A percentile compares a stretch with the other conserved stretches of the same genome.
phyloP scores from a whole-genome alignment of 192 early-diverging fungal genomes.

The Backusella circina region DNA sequence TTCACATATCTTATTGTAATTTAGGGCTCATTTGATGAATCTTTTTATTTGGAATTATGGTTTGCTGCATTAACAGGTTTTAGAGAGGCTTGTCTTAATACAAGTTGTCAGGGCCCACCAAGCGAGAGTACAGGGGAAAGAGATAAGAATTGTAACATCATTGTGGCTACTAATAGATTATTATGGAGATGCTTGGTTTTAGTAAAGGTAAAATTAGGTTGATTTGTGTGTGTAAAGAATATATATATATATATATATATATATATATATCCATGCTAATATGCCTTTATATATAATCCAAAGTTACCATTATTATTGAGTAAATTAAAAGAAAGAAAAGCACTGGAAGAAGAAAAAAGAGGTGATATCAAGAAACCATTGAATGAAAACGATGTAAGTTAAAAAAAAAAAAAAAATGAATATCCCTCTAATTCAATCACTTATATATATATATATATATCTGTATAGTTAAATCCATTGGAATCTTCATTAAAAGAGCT shows the following conservation, averaged over 20 bases:
- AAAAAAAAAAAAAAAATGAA: not conserved
- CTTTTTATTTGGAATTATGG: constrained; percentile 43
- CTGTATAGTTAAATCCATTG: constrained; percentile 28
- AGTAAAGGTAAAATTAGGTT: constrained; percentile 25
- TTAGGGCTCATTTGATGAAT: constrained; percentile 38
- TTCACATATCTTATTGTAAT: too few species aligned
- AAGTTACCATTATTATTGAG: constrained; percentile 11
- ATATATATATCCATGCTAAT: not conserved
- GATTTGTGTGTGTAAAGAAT: too few species aligned
- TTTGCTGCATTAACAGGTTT: constrained; percentile 38
- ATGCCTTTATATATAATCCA: not conserved
- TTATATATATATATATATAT: too few species aligned
- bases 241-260: too few species aligned
- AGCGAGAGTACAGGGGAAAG: not conserved
- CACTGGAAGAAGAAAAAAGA: not conserved
- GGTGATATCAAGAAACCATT: not conserved
- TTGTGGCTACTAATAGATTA: constrained; percentile 18
- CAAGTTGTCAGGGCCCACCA: constrained; percentile 12
- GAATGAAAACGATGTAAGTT: constrained; percentile 13
- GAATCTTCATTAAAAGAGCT: constrained; percentile 33
- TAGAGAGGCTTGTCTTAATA: constrained; percentile 32
- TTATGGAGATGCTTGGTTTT: constrained; percentile 32
- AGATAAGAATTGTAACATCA: constrained; percentile 10
- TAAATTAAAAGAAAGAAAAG: constrained; percentile 18
- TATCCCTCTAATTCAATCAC: too few species aligned